A percentile compares a stretch with the other conserved stretches of the same genome.
Conservation (phyloP, 768 basidiomycete genomes). For the Hemileccinum rubropunctum region DNA sequence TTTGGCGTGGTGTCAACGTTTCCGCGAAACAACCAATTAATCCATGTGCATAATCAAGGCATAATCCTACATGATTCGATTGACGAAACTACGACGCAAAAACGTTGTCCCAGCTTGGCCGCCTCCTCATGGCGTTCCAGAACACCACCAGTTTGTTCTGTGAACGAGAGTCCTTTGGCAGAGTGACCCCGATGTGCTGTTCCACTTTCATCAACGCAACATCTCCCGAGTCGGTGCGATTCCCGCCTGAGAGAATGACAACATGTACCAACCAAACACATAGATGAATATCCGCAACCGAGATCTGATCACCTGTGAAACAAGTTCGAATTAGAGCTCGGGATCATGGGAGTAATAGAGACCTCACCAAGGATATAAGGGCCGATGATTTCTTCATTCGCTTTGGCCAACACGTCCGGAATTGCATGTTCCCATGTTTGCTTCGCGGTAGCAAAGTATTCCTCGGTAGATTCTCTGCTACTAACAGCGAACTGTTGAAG, state of each 20-base stretch:
- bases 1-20: neutral
- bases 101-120: conserved; percentile 72
- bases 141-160: conserved; percentile 61
- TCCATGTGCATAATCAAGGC: too few species aligned
- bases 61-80: too few species aligned
- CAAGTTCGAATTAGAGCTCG: neutral
- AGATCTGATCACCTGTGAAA: conserved; percentile 72
- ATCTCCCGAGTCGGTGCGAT: conserved; percentile 47
- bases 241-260: conserved; percentile 55
- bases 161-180: conserved; percentile 42
- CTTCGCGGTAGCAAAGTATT: conserved; percentile 50
- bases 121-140: conserved; percentile 65
- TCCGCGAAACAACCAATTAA: neutral
- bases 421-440: conserved; percentile 53
- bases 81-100: conserved; percentile 29
- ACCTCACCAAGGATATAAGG: conserved; percentile 62
- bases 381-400: conserved; percentile 60
- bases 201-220: conserved; percentile 51
- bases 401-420: conserved; percentile 41
- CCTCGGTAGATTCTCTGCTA: conserved; percentile 39
- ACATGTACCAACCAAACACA: conserved; percentile 71
- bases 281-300: conserved; percentile 77
- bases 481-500: conserved; percentile 49
- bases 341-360: neutral
- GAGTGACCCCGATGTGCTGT: conserved; percentile 39